These are phyloP conservation scores for Platanthera guangdongensis DNA, from an alignment of 106 monocot genomes.

Conservation along the genomic window DNA sequence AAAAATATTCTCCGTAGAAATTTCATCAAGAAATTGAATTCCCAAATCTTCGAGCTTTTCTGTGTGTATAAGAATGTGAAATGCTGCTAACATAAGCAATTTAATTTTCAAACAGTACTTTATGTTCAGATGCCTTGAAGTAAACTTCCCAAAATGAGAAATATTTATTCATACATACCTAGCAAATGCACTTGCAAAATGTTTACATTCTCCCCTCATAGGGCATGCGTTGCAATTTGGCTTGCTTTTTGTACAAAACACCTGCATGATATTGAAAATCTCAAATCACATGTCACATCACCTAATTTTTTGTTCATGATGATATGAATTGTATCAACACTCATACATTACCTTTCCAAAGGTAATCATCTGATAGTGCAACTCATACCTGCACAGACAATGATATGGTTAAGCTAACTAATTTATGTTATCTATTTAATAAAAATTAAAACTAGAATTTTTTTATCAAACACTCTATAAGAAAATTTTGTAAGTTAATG, in stretches of 20 bases:
- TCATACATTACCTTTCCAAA: constrained; percentile 57
- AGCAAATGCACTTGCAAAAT: constrained; percentile 78
- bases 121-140: not conserved
- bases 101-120: not conserved
- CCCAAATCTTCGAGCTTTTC: not conserved
- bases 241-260: constrained; percentile 77
- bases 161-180: constrained; percentile 25
- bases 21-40: not conserved
- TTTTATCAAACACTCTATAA: not conserved
- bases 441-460: not conserved
- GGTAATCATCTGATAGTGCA: constrained; percentile 77
- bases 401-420: not conserved
- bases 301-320: not conserved
- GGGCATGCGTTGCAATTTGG: constrained; percentile 79
- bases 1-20: not conserved
- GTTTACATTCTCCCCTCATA: constrained; percentile 69
- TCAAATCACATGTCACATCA: constrained; percentile 7
- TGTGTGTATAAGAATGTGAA: not conserved
- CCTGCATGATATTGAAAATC: constrained; percentile 28
- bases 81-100: not conserved
- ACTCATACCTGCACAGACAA: constrained; percentile 49
- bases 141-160: not conserved
- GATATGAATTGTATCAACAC: not conserved
- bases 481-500: not conserved
- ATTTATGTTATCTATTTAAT: not conserved